phyloP scores from a whole-genome alignment of 441 rosid species.

The Erodium trifolium region DNA sequence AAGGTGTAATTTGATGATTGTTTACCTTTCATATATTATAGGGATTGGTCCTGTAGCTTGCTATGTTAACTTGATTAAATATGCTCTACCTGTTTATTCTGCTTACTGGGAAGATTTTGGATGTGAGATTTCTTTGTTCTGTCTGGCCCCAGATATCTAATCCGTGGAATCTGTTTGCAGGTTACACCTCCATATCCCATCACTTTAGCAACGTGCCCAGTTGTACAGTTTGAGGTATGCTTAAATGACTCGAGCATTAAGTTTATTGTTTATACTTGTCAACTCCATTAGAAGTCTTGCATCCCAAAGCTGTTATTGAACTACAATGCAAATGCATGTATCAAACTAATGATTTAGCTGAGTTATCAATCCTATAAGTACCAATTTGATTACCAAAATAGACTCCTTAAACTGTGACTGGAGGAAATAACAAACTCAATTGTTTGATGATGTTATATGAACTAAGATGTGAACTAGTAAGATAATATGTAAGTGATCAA shows the following conservation, averaged over 20 bases:
- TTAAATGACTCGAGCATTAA: constrained; percentile 2
- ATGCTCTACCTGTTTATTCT: not conserved
- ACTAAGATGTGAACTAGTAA: too few species aligned
- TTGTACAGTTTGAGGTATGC: constrained; percentile 65
- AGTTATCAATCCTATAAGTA: too few species aligned
- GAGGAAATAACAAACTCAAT: too few species aligned
- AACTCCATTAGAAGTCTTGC: not conserved
- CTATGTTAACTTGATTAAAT: not conserved
- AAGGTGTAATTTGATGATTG: not conserved
- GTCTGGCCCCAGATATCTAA: constrained; percentile 19
- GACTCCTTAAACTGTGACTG: too few species aligned
- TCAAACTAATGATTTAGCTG: too few species aligned
- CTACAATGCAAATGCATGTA: too few species aligned
- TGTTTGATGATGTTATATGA: too few species aligned
- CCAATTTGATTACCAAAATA: too few species aligned
- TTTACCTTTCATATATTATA: not conserved
- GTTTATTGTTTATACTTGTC: constrained; percentile 1
- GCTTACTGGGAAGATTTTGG: not conserved
- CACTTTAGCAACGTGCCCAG: constrained; percentile 55
- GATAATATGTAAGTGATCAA: too few species aligned
- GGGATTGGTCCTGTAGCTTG: not conserved
- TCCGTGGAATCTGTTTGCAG: constrained; percentile 35
- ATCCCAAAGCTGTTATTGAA: too few species aligned
- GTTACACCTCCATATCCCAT: constrained; percentile 73
- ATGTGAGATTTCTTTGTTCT: constrained; percentile 5